phyloP scores from a whole-genome alignment of 768 basidiomycete species.

The Galerina marginata region DNA sequence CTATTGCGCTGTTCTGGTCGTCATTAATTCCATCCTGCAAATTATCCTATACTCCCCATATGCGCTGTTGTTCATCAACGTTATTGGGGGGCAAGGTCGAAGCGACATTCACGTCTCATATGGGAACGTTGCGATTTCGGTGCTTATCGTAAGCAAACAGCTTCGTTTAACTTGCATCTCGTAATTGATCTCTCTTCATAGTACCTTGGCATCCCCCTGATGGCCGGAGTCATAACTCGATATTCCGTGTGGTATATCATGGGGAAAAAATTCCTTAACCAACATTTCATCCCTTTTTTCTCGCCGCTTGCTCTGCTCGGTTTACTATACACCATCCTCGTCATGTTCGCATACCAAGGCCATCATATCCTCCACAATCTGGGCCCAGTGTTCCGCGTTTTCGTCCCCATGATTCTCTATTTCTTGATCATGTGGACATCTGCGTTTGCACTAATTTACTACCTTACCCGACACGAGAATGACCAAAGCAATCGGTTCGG shows the following conservation, averaged over 20 bases:
- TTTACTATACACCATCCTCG: slow-evolving; percentile 79
- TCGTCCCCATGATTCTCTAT: slow-evolving; percentile 84
- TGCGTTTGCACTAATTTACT: slow-evolving; percentile 62
- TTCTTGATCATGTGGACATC: slow-evolving; percentile 78
- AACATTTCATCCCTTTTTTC: slow-evolving; percentile 68
- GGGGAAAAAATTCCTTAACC: slow-evolving; percentile 54
- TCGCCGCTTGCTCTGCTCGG: slow-evolving; percentile 74
- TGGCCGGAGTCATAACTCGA: slow-evolving; percentile 71
- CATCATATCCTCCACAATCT: slow-evolving; percentile 76
- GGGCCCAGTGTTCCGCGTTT: slow-evolving; percentile 79
- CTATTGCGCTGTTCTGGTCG: slow-evolving; percentile 81
- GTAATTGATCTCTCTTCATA: slow-evolving; percentile 26
- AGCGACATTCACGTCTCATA: slow-evolving; percentile 56
- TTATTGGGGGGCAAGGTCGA: slow-evolving; percentile 56
- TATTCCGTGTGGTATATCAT: slow-evolving; percentile 51
- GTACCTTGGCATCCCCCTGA: slow-evolving; percentile 86
- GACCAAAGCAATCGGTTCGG: slow-evolving; percentile 33
- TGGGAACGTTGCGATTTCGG: slow-evolving; percentile 65
- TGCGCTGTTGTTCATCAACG: slow-evolving; percentile 74
- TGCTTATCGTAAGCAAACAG: slow-evolving; percentile 63
- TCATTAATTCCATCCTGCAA: slow-evolving; percentile 80
- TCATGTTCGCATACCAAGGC: slow-evolving; percentile 74
- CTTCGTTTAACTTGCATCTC: not conserved
- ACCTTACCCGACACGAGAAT: slow-evolving; percentile 42
- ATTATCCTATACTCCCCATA: slow-evolving; percentile 79